Evolutionary conservation across 2,329 filamentous ascomycete species (phyloP).

Genomic region (Ophiostoma novo-ulmi): DNA sequence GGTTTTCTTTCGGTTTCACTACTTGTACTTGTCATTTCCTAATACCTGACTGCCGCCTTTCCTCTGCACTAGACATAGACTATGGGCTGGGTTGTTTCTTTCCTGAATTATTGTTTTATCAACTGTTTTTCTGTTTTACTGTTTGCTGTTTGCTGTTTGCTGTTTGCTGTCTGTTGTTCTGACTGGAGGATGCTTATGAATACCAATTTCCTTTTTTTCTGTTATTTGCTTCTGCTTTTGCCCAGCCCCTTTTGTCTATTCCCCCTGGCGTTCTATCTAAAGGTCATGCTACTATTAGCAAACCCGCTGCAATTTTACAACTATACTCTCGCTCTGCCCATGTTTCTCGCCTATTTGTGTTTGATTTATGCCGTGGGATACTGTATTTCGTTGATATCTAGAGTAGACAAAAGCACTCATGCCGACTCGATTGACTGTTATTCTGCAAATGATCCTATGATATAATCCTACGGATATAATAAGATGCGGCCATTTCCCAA

Average conservation of each 20-base stretch:
- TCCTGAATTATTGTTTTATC: too few species aligned
- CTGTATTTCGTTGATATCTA: too few species aligned
- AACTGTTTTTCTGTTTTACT: neutral
- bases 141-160: neutral
- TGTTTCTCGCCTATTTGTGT: too few species aligned
- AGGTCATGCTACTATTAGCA: neutral
- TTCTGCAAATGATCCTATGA: too few species aligned
- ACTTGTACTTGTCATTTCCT: neutral
- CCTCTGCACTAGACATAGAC: constrained; percentile 11
- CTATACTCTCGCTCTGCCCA: neutral
- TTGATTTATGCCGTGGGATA: too few species aligned
- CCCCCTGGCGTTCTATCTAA: neutral
- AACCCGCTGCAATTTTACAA: neutral
- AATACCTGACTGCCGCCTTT: neutral
- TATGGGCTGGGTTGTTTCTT: neutral
- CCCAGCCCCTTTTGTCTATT: neutral
- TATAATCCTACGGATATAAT: too few species aligned
- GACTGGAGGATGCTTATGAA: constrained; percentile 1
- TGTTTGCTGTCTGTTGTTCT: neutral
- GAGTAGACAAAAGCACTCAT: too few species aligned
- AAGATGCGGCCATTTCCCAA: too few species aligned
- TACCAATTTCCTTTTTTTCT: constrained; percentile 9
- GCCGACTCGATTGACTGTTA: too few species aligned
- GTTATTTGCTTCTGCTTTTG: neutral
- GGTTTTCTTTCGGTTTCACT: neutral